phyloP scores from a whole-genome alignment of 192 early-diverging fungal species.

The Chytriomyces confervae region DNA sequence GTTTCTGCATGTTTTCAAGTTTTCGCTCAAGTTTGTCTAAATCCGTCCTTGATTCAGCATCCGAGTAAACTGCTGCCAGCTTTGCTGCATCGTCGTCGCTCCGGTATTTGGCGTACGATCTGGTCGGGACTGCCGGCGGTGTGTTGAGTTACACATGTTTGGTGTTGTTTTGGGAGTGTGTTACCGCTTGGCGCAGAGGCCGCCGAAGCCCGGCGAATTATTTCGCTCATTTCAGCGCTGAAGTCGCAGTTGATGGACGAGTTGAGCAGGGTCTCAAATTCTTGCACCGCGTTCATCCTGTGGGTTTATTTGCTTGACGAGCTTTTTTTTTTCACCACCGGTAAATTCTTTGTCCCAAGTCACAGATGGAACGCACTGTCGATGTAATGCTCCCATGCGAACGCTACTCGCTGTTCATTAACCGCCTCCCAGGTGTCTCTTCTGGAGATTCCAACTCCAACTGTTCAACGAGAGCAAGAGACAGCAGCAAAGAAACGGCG shows the following conservation, averaged over 20 bases:
- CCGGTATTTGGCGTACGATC: not conserved
- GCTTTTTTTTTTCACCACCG: too few species aligned
- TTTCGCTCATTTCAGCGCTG: conserved; percentile 1
- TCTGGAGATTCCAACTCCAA: too few species aligned
- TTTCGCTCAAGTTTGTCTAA: not conserved
- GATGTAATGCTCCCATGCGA: too few species aligned
- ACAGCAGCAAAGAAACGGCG: too few species aligned
- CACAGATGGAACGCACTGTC: too few species aligned
- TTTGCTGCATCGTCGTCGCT: not conserved
- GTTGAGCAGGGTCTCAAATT: conserved; percentile 23
- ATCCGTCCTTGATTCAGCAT: not conserved
- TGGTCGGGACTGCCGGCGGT: not conserved
- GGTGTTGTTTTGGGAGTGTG: not conserved
- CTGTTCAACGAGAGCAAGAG: too few species aligned
- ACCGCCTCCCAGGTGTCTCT: too few species aligned
- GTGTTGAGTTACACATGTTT: not conserved
- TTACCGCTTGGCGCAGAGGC: conserved; percentile 2
- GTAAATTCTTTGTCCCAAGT: too few species aligned
- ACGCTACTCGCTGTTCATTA: too few species aligned
- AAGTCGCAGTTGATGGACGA: conserved; percentile 27
- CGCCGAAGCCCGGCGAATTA: not conserved
- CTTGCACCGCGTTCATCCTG: not conserved
- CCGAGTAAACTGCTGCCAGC: not conserved
- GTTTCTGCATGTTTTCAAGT: not conserved
- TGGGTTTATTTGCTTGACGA: too few species aligned